A percentile compares a stretch with the other conserved stretches of the same genome.
phyloP scores from a whole-genome alignment of 2,329 filamentous ascomycete species.

The Lachnellula subtilissima region DNA sequence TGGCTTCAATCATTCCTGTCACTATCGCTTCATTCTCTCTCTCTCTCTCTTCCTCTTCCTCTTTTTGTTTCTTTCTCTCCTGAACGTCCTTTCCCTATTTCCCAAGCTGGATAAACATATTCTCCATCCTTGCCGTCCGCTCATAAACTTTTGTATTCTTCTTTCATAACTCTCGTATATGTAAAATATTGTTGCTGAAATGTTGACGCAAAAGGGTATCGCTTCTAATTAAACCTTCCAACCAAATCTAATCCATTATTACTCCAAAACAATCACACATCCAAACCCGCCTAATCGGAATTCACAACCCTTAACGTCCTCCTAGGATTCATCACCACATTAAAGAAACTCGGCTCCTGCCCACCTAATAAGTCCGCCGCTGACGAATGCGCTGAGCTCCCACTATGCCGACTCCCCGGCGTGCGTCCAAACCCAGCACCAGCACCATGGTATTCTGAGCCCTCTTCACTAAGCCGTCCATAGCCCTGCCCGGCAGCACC shows the following conservation, averaged over 20 bases:
- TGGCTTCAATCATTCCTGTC: too few relatives aligned
- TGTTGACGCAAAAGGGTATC: constrained; percentile 2
- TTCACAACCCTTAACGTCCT: constrained; percentile 67
- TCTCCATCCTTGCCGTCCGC: too few relatives aligned
- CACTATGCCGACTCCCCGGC: constrained; percentile 31
- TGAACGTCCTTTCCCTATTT: too few relatives aligned
- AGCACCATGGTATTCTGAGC: constrained; percentile 18
- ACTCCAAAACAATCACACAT: not conserved
- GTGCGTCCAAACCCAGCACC: constrained; percentile 20
- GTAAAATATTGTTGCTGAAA: not conserved
- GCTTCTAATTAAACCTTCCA: not conserved
- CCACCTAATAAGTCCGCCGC: constrained; percentile 55
- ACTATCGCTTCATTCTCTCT: too few relatives aligned
- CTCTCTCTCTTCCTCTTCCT: too few relatives aligned
- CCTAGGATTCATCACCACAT: constrained; percentile 62
- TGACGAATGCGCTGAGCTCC: constrained; percentile 34
- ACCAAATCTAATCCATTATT: not conserved
- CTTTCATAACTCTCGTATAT: not conserved
- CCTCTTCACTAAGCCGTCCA: constrained; percentile 27
- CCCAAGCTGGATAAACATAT: too few relatives aligned
- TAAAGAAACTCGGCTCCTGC: constrained; percentile 67
- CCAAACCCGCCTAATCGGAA: constrained; percentile 18
- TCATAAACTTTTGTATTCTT: not conserved
- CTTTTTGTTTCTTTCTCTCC: too few relatives aligned
- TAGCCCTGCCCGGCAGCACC: constrained; percentile 5